Evolutionary conservation across 2,329 filamentous ascomycete genomes (phyloP).

Genomic region (Diaporthe velutina): DNA sequence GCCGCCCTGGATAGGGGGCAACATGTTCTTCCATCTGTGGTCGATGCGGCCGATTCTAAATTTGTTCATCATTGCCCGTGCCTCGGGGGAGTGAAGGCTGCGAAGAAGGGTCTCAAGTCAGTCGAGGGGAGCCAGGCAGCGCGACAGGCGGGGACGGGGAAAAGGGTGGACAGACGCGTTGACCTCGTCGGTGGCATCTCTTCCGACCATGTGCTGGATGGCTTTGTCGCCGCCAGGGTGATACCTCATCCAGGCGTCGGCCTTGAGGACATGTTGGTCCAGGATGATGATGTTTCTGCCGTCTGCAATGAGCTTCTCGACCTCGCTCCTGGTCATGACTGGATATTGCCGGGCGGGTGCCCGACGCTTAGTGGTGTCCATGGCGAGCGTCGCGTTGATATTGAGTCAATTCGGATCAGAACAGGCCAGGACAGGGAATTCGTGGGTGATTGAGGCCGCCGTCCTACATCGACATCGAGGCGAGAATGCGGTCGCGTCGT

Average conservation of each 20-base stretch:
- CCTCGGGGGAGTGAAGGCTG: slow-evolving; percentile 86
- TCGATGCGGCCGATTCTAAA: slow-evolving; percentile 89
- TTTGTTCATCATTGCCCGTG: slow-evolving; percentile 80
- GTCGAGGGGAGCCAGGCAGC: background rate
- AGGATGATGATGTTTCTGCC: slow-evolving; percentile 85
- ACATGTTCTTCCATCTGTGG: slow-evolving; percentile 87
- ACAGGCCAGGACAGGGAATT: background rate
- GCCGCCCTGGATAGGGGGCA: slow-evolving; percentile 92
- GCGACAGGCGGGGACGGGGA: background rate
- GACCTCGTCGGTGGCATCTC: slow-evolving; percentile 95
- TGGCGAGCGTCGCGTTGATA: slow-evolving; percentile 2
- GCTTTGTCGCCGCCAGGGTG: slow-evolving; percentile 94
- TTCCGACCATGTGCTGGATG: slow-evolving; percentile 92
- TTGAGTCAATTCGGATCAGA: background rate
- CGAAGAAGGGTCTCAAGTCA: slow-evolving; percentile 25
- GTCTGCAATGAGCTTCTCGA: slow-evolving; percentile 87
- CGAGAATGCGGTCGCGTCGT: background rate
- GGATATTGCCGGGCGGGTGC: slow-evolving; percentile 47
- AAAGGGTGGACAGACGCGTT: slow-evolving; percentile 74
- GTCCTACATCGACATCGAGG: background rate
- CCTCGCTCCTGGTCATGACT: slow-evolving; percentile 63
- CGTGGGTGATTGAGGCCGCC: background rate
- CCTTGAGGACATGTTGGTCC: slow-evolving; percentile 84
- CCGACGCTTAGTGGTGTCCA: slow-evolving; percentile 35
- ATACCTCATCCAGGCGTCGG: slow-evolving; percentile 88